Percentiles rank a stretch among this genome's conserved stretches.
These are phyloP conservation scores for Pezicula radicicola DNA, from an alignment of 2,329 filamentous ascomycete genomes.

Conservation along the genomic window DNA sequence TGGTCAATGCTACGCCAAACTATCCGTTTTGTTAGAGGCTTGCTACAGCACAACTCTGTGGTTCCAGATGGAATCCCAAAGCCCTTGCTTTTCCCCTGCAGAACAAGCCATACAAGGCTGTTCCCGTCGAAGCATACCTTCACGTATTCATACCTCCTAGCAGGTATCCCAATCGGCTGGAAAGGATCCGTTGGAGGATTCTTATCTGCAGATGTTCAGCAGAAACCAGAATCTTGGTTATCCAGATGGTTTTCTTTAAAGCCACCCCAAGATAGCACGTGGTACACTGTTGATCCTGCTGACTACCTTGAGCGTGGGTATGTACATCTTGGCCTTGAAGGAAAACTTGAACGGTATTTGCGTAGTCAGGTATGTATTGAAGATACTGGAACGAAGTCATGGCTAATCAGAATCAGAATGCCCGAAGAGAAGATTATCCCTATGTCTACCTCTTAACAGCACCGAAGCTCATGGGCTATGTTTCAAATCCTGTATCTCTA, in stretches of 20 bases:
- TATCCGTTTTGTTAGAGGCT: slow-evolving; percentile 13
- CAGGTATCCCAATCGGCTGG: slow-evolving; percentile 65
- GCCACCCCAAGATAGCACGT: slow-evolving; percentile 12
- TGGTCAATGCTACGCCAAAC: slow-evolving; percentile 15
- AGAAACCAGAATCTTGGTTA: slow-evolving; percentile 22
- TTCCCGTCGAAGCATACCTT: slow-evolving; percentile 68
- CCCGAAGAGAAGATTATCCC: slow-evolving; percentile 58
- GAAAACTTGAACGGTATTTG: slow-evolving; percentile 61
- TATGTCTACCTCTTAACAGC: slow-evolving; percentile 71
- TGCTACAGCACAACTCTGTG: slow-evolving; percentile 1
- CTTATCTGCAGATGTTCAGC: slow-evolving; percentile 43
- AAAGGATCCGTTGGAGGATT: slow-evolving; percentile 52
- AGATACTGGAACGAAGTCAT: not conserved
- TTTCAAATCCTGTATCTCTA: slow-evolving; percentile 74
- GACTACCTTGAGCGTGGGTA: slow-evolving; percentile 60
- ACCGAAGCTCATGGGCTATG: slow-evolving; percentile 64
- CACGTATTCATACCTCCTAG: slow-evolving; percentile 66
- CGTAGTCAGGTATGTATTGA: slow-evolving; percentile 43
- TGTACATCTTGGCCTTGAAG: slow-evolving; percentile 50
- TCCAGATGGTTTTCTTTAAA: slow-evolving; percentile 25
- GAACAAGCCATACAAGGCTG: slow-evolving; percentile 62
- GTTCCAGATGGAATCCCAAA: slow-evolving; percentile 6
- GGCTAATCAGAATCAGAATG: slow-evolving; percentile 39
- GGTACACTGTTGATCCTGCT: slow-evolving; percentile 57
- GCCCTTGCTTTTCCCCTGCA: slow-evolving; percentile 60